Conservation (phyloP, 371 early-diverging fungal species). For the Mortierella sp. region DNA sequence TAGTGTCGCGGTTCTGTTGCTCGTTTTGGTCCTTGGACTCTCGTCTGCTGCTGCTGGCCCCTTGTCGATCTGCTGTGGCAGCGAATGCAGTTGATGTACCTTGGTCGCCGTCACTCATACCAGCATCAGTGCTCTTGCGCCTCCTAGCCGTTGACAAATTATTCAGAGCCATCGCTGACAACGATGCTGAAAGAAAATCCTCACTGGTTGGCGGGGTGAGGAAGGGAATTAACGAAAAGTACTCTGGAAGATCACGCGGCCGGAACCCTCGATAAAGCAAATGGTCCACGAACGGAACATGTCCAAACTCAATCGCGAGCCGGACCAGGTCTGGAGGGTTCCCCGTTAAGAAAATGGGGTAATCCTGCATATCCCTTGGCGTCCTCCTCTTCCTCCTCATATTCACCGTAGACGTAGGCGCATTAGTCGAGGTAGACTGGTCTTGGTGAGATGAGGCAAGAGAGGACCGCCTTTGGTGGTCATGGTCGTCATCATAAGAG, state of each 20-base stretch:
- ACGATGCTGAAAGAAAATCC: neutral
- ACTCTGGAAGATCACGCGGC: slow-evolving; percentile 51
- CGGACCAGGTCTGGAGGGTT: slow-evolving; percentile 54
- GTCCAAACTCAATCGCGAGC: slow-evolving; percentile 54
- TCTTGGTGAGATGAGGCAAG: neutral
- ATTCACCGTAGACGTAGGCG: neutral
- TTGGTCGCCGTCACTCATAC: neutral
- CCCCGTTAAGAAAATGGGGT: slow-evolving; percentile 53
- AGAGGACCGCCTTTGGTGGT: neutral
- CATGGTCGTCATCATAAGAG: neutral
- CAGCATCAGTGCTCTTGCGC: neutral
- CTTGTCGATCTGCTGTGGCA: neutral
- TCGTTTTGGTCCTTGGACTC: neutral
- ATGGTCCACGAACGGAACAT: slow-evolving; percentile 51
- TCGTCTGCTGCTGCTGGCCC: neutral
- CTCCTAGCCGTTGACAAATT: neutral
- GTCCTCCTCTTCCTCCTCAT: slow-evolving; percentile 19
- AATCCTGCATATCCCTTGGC: slow-evolving; percentile 51
- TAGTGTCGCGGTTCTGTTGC: neutral
- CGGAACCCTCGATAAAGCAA: slow-evolving; percentile 48
- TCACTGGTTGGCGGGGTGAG: neutral
- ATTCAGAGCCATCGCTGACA: neutral
- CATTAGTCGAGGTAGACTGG: neutral
- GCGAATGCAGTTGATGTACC: neutral
- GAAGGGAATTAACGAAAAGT: slow-evolving; percentile 32